Base-by-base conservation (phyloP, 306 rosid genomes). In the Cucurbita pepo region DNA sequence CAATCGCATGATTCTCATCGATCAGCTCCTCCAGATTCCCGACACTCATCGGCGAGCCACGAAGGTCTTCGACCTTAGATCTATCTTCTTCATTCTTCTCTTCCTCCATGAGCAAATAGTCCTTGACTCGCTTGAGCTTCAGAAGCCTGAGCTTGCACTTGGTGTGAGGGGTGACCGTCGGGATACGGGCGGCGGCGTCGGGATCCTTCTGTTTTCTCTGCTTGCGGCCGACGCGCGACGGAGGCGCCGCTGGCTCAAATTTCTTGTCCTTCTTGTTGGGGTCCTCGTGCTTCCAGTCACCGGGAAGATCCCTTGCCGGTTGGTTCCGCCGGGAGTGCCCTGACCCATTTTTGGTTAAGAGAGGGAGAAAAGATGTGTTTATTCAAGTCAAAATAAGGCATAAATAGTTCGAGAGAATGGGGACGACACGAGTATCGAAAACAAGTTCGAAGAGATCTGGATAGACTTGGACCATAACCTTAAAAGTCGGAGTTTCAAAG, bases 31-130 rank as follows among this genome's bases (percentile, higher is more conserved):
- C n/a, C n/a, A n/a, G n/a, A n/a, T n/a, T 94, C 0, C 99, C 99
- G 3, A 94, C 99, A 61, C 97, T 91, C 99, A 94, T 94, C 2
- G 99, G 99, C 9, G 99, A 94, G 3, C 99, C 99, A 7, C 99
- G 82, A 18, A 94, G 95, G 36, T 94, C 99, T 56, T 94, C 99
- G 18, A 94, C 99, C 82, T 94, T 94, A 74, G 99, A 94, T 89
- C 97, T 82, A 66, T 95, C 97, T 21, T 95, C 99, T 79, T 95
- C 97, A 7, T 96, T 96, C 72, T 91, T 95, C 79, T 95, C 99
- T 80, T 94, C 99, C 80, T 94, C 99, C 99, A 94, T 94, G 7
- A 94, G 83, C 21, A 95, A 74, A 71, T 91, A 89, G 59, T 95
- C 99, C 83, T 95, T 95, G 59, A 92, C 82, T 5, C 97, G 86